Evolutionary conservation across 106 monocot genomes (phyloP).

Genomic region (Phalaenopsis equestris): DNA sequence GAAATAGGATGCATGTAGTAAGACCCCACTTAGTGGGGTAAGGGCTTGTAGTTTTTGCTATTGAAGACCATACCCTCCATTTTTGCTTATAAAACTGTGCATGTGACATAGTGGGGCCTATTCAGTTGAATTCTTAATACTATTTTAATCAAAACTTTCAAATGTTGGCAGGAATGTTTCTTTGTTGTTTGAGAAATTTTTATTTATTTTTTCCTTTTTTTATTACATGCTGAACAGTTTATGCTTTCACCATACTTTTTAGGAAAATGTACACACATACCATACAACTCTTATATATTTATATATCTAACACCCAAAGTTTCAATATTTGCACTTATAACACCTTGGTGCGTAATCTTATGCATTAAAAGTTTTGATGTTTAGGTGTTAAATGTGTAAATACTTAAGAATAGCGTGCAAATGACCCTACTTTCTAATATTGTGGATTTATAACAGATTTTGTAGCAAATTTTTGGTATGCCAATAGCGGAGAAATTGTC

Average conservation of each 20-base stretch:
- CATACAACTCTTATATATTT: too few species aligned
- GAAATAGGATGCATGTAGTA: too few species aligned
- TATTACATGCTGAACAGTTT: background rate
- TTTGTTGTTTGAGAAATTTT: background rate
- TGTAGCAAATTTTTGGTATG: background rate
- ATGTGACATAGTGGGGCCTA: background rate
- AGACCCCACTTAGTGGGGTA: too few species aligned
- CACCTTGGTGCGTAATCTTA: too few species aligned
- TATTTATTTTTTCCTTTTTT: background rate
- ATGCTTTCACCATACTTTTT: background rate
- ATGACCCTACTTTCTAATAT: background rate
- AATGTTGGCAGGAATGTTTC: background rate
- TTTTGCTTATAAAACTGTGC: background rate
- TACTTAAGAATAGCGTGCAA: too few species aligned
- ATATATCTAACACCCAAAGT: too few species aligned
- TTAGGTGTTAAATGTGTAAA: too few species aligned
- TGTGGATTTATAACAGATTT: background rate
- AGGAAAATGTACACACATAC: too few species aligned
- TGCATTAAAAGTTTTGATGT: too few species aligned
- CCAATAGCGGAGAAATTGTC: background rate
- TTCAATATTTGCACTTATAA: too few species aligned
- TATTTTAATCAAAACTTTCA: background rate
- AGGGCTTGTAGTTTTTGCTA: too few species aligned
- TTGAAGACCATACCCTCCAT: too few species aligned
- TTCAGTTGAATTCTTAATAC: background rate